Conservation (phyloP, 202 grass and related monocot species). For the Carex arenaria region DNA sequence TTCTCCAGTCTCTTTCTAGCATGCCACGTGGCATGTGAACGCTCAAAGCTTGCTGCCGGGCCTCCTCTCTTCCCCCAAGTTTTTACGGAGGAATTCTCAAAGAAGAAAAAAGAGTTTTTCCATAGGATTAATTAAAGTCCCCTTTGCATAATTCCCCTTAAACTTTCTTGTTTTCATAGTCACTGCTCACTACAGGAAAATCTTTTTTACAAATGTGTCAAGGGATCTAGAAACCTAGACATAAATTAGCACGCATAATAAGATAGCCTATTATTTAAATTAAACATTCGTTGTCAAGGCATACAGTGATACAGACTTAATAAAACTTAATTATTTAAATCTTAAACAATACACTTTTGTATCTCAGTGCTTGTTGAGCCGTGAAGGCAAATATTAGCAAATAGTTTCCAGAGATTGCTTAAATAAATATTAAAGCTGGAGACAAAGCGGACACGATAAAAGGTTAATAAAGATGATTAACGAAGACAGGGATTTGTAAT, state of each 20-base stretch:
- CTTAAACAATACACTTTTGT: not conserved
- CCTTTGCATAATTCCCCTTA: slow-evolving; percentile 6
- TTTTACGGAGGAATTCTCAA: not conserved
- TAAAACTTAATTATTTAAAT: not conserved
- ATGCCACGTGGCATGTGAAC: slow-evolving; percentile 24
- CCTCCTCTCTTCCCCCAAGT: not conserved
- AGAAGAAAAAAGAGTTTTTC: not conserved
- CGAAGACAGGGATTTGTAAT: slow-evolving; percentile 6
- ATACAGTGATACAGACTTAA: not conserved
- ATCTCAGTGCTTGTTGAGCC: not conserved
- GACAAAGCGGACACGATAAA: slow-evolving; percentile 20
- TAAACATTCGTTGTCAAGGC: not conserved
- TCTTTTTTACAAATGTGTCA: not conserved
- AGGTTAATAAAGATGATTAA: slow-evolving; percentile 16
- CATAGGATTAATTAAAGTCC: slow-evolving; percentile 3
- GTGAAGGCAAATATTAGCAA: not conserved
- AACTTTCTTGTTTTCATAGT: slow-evolving; percentile 13
- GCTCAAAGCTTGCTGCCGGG: not conserved
- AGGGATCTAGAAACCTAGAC: not conserved
- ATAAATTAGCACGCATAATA: not conserved
- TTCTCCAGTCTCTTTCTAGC: slow-evolving; percentile 9
- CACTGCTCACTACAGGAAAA: not conserved
- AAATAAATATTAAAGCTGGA: slow-evolving; percentile 20
- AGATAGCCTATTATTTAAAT: not conserved
- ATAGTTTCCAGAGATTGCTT: not conserved